Base-by-base conservation (phyloP, 768 basidiomycete species). In the Glaciozyma martinii region DNA sequence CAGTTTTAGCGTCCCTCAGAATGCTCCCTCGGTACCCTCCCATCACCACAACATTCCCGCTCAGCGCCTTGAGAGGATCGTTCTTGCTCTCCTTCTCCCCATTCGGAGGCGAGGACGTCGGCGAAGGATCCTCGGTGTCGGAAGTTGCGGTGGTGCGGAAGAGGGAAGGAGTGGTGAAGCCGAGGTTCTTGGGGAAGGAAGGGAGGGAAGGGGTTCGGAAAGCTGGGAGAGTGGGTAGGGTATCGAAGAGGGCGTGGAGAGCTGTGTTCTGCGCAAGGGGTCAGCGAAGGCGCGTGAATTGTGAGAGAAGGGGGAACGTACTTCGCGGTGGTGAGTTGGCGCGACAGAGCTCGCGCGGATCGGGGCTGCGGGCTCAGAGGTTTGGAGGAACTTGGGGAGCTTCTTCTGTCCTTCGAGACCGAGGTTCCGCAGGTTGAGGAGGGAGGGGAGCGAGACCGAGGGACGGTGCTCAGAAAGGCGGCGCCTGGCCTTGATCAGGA, bases 21-120 rank as follows among this genome's bases (percentile, higher is more conserved):
- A 71, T 65, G 7, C 54, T 58, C 0, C 71, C 71, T 3, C 71
- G 54, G 52, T 62, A 72, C 1, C 71, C 71, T 18, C 71, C 71
- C 1, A 68, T 21, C 61, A 68, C 66, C 30, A 72, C 9, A 9
- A 72, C 71, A 42, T 66, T 65, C 19, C 71, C 71, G 43, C 54
- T 42, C 4, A 72, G 43, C 16, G 25, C 16, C 16, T 62, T 53
- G 65, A 69, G 58, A 1, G 68, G 59, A 33, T 67, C 66, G 2
- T 15, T 23, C 2, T n/a, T n/a, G 1, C 25, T 9, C 10, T 56
- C 55, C 23, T 37, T 56, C 12, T 56, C 37, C 55, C 6, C 18
- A 23, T 25, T 23, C 33, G 7, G 37, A 15, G 58, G 56, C 1
- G 46, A 62, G 57, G 13, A 56, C 66, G 21, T 62, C 59, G 33